Conservation (phyloP, 371 early-diverging fungal species). For the Hamiltosporidium tvaerminnensis region DNA sequence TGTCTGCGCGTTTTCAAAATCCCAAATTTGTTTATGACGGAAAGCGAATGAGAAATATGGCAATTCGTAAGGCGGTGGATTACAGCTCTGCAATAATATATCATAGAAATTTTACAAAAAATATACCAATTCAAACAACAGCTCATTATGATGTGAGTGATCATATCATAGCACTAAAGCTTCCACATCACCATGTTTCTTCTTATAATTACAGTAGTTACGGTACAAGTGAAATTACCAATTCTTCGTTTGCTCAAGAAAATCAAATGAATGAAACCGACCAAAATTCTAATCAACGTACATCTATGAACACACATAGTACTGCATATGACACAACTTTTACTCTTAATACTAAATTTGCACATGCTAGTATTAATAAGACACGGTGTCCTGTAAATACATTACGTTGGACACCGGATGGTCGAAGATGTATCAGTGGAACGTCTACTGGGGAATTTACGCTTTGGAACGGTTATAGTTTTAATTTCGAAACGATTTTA, state of each 20-base stretch:
- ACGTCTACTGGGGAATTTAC: conserved; percentile 93
- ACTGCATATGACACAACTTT: too few relatives aligned
- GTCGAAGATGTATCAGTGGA: conserved; percentile 83
- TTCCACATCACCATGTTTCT: background rate
- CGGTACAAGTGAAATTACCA: background rate
- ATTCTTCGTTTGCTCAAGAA: conserved; percentile 45
- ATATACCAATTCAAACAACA: conserved; percentile 12
- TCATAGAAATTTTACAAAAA: conserved; percentile 22
- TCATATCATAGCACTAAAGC: conserved; percentile 9
- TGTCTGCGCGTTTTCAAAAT: background rate
- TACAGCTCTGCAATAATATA: conserved; percentile 69
- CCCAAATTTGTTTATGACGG: conserved; percentile 35
- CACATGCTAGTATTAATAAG: conserved; percentile 91
- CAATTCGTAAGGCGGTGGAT: conserved; percentile 79
- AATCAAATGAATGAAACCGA: conserved; percentile 48
- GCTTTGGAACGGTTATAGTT: conserved; percentile 91
- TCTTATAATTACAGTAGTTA: background rate
- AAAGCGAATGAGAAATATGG: conserved; percentile 76
- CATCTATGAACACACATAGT: too few relatives aligned
- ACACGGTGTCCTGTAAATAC: conserved; percentile 80
- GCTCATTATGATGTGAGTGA: conserved; percentile 10
- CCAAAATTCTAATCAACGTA: conserved; percentile 64
- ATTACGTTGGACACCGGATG: conserved; percentile 92
- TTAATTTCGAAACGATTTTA: conserved; percentile 96
- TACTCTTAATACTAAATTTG: too few relatives aligned